Evolutionary conservation across 345 rosid species (phyloP).

Genomic region (Hibiscus tridactylites): DNA sequence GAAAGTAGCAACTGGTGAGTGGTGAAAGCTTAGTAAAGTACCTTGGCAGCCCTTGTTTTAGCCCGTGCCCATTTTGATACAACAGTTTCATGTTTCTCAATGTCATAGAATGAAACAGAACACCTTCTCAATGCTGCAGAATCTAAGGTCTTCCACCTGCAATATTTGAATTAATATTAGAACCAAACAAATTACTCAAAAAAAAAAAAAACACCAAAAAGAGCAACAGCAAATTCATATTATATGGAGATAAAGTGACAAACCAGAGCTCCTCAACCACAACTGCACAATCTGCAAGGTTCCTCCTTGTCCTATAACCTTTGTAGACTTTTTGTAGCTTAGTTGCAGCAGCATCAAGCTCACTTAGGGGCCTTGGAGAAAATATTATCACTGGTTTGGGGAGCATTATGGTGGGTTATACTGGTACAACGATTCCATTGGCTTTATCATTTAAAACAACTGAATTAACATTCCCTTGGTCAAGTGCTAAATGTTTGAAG

Average conservation of each 20-base stretch:
- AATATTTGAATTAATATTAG: slow-evolving; percentile 7
- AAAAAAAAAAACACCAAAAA: neutral
- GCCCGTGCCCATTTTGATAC: slow-evolving; percentile 53
- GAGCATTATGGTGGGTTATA: slow-evolving; percentile 33
- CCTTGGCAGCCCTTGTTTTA: slow-evolving; percentile 59
- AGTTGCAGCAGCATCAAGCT: slow-evolving; percentile 61
- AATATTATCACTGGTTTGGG: slow-evolving; percentile 35
- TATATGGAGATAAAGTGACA: slow-evolving; percentile 12
- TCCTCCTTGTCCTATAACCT: slow-evolving; percentile 43
- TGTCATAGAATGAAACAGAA: slow-evolving; percentile 47
- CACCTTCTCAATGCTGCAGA: slow-evolving; percentile 40
- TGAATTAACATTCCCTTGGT: slow-evolving; percentile 10
- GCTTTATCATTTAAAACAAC: slow-evolving; percentile 14
- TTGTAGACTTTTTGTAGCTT: slow-evolving; percentile 40
- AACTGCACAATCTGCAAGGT: slow-evolving; percentile 70
- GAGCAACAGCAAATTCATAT: neutral
- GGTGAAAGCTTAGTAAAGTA: slow-evolving; percentile 6
- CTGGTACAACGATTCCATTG: slow-evolving; percentile 22
- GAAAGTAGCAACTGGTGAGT: neutral
- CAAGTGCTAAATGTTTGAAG: slow-evolving; percentile 2
- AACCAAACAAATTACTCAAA: slow-evolving; percentile 1
- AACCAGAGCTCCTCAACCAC: slow-evolving; percentile 69
- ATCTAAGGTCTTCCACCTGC: slow-evolving; percentile 71
- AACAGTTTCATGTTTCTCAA: slow-evolving; percentile 53
- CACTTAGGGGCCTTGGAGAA: slow-evolving; percentile 50